Base-by-base conservation (phyloP, 1,284 basidiomycete species). In the Mycosarcoma mackinlayi region DNA sequence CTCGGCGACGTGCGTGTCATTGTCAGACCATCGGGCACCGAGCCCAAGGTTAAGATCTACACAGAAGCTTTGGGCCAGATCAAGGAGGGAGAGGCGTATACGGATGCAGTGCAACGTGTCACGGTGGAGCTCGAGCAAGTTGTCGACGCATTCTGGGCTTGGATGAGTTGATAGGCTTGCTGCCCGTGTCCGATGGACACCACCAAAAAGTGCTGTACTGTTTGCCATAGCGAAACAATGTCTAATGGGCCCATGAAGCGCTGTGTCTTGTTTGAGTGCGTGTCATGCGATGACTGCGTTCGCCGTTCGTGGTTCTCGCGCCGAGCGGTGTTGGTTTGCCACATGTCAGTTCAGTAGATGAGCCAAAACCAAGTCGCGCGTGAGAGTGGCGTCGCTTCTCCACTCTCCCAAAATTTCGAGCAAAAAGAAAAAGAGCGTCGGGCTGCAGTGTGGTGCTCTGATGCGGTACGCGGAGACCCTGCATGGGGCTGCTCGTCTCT, bases 31-130 rank as follows among this genome's bases (percentile, higher is more conserved):
- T 76, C 73, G 6, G 77, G 77, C 14, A 78, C 77, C 4, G 77
- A 78, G 49, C 71, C 72, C 19, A 76, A 76, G 51, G 75, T 76
- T 35, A 78, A 78, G 64, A 76, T 78, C 46, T 78, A 78, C 61
- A 68, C 62, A 21, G 77, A 78, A 28, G 59, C 62, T 10, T 41
- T 77, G 16, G 75, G 73, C n/a, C 48, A 63, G 47, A 65, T 68
- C 37, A 45, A 31, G 21, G 62, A 64, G 0, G 65, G 61, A 8
- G 75, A 77, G 31, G 37, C 35, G 31, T 77, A 73, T 38, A 13
- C 38, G 3, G 60, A 52, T 8, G 75, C 70, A 4, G 61, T 69
- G 27, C 34, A 62, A n/a, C 44, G 75, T 4, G 66, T 77, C 14
- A 52, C 50, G 0, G 37, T 23, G 31, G 74, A 76, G 30, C 47